Evolutionary conservation across 306 rosid species (phyloP).

Genomic region (Fragaria nilgerrensis): DNA sequence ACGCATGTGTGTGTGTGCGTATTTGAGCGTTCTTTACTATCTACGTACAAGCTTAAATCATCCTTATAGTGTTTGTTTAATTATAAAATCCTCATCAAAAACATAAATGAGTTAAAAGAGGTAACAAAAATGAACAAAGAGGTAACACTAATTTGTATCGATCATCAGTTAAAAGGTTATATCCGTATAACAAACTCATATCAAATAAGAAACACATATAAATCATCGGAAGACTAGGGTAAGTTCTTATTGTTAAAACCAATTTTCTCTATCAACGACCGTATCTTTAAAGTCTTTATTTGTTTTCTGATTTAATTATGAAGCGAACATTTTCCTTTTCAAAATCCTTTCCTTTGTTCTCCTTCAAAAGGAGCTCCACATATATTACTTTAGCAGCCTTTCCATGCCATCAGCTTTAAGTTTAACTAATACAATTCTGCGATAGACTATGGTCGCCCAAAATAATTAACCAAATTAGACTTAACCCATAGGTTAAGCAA

Average conservation of each 20-base stretch:
- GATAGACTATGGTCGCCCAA: neutral
- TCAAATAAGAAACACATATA: too few relatives aligned
- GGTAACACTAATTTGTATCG: too few relatives aligned
- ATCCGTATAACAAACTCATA: too few relatives aligned
- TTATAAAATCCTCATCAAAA: too few relatives aligned
- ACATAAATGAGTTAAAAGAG: too few relatives aligned
- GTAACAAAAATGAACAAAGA: too few relatives aligned
- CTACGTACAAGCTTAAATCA: neutral
- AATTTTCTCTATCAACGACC: neutral
- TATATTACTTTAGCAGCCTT: conserved; percentile 31
- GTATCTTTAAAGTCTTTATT: too few relatives aligned
- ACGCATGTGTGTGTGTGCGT: neutral
- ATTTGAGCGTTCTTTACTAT: neutral
- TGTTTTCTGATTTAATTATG: conserved; percentile 21
- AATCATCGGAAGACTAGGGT: neutral
- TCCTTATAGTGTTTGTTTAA: neutral
- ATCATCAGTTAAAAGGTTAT: too few relatives aligned
- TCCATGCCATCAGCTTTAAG: conserved; percentile 18
- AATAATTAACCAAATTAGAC: neutral
- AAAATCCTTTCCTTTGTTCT: neutral
- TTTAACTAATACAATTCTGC: conserved; percentile 5
- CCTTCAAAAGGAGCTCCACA: conserved; percentile 22
- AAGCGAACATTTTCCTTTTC: conserved; percentile 18
- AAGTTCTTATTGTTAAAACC: too few relatives aligned
- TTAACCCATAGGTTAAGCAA: neutral